Conservation (phyloP, 768 basidiomycete genomes). For the Botryobasidium botryosum region DNA sequence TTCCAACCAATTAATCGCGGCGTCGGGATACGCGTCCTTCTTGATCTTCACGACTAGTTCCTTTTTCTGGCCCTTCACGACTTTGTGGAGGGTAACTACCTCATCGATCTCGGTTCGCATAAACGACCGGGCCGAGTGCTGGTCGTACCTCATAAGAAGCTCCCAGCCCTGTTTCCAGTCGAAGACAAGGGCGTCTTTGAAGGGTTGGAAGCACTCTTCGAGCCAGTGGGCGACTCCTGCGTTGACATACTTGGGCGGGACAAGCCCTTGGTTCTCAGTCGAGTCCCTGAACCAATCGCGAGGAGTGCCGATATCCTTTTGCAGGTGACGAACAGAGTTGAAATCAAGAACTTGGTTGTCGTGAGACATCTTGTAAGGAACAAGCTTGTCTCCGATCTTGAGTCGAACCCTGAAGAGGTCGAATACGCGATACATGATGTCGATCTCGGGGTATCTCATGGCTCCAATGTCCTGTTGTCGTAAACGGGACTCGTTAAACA, state of each 20-base stretch:
- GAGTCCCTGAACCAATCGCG: not conserved
- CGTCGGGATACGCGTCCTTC: not conserved
- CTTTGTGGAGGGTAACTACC: not conserved
- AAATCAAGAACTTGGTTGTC: not conserved
- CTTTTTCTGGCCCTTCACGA: not conserved
- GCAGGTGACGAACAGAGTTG: not conserved
- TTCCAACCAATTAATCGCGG: slow-evolving; percentile 1
- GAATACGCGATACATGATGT: not conserved
- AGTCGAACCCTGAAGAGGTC: slow-evolving; percentile 1
- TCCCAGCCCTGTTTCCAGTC: slow-evolving; percentile 1
- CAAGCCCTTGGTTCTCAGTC: not conserved
- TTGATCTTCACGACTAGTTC: not conserved
- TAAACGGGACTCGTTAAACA: not conserved
- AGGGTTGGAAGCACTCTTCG: not conserved
- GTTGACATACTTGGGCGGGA: not conserved
- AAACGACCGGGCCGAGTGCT: not conserved
- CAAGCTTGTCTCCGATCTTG: not conserved
- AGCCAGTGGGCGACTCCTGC: not conserved
- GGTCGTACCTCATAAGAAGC: slow-evolving; percentile 1
- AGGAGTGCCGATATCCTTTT: not conserved
- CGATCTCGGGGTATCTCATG: not conserved
- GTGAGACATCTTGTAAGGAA: not conserved
- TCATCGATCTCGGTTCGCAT: not conserved
- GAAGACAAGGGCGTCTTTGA: not conserved
- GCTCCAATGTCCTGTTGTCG: not conserved